Base-by-base conservation (phyloP, 345 rosid genomes). In the Reutealis trisperma region DNA sequence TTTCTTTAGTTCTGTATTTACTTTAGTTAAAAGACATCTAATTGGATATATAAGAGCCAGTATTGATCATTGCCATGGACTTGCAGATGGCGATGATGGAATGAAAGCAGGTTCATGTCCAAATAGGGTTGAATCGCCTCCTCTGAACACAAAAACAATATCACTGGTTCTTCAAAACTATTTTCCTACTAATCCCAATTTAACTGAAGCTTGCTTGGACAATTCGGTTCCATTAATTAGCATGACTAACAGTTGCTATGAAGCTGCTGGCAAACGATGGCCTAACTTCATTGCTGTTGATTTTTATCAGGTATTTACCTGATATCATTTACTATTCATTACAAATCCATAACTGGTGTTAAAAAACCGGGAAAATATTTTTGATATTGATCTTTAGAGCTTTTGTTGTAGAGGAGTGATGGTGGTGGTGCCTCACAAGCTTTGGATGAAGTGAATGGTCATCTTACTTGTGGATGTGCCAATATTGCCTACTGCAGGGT, bases 271-370 rank as follows among this genome's bases (percentile, higher is more conserved):
- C 19, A 85, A 90, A 75, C 85, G 99, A 49, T 96, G 99, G 99
- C 98, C 98, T 52, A 96, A 96, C 89, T 96, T 93, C 93, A 93
- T 96, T 2, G 90, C 99, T 0, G 98, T 96, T 27, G 99, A 92
- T 77, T 92, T 81, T 81, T 96, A 96, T 80, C 89, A 91, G 99
- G 99, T 96, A 76, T 51, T 58, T 55, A 7, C 5, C 62, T 54
- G 49, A 62, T 27, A 14, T 24, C 54, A 61, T 13, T 59, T 52
- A 66, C 47, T 60, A 27, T 45, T 37, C 1, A 22, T 32, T 32
- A 13, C 30, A 74, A 6, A 19, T 44, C 19, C 16, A 2, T 19
- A 41, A 37, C 9, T 18, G 30, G 22, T n/a, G 34, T 24, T 13
- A 47, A 34, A 32, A 59, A 51, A 16, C 34, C 47, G 10, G 54